Conservation (phyloP, 129 eudicot genomes). For the Ambrosia trifida region DNA sequence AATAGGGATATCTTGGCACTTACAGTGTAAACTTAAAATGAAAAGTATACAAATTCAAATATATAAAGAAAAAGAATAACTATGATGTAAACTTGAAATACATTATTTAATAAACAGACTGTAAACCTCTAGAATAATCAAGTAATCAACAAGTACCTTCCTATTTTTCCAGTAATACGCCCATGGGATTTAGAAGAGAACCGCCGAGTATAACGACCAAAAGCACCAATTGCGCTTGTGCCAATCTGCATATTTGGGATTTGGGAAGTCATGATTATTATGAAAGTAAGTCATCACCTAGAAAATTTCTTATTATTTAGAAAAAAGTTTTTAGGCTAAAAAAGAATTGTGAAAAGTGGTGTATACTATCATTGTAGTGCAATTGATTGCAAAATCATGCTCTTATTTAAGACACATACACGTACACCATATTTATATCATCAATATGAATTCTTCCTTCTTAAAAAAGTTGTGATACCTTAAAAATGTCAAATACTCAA, state of each 20-base stretch:
- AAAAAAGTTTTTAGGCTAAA: not conserved
- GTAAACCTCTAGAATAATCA: not conserved
- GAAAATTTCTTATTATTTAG: conserved; percentile 1
- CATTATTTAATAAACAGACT: not conserved
- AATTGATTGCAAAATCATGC: not conserved
- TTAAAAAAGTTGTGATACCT: not conserved
- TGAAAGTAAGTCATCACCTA: conserved; percentile 5
- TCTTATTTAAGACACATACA: not conserved
- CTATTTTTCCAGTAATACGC: conserved; percentile 76
- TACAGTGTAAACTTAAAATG: not conserved
- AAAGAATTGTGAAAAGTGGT: not conserved
- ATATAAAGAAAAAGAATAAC: not conserved
- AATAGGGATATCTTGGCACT: not conserved
- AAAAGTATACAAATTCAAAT: not conserved
- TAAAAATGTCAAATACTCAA: conserved; percentile 5
- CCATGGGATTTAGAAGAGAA: conserved; percentile 94
- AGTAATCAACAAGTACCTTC: conserved; percentile 49
- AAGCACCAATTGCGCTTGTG: conserved; percentile 73
- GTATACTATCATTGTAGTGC: not conserved
- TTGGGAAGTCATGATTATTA: conserved; percentile 7
- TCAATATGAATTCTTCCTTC: not conserved
- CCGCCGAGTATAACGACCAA: conserved; percentile 69
- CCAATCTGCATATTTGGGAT: conserved; percentile 57
- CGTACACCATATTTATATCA: not conserved
- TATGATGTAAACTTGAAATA: not conserved